Percentiles rank a stretch among this genome's conserved stretches.
Conservation (phyloP, 2,329 filamentous ascomycete species). For the Nigrospora oryzae region DNA sequence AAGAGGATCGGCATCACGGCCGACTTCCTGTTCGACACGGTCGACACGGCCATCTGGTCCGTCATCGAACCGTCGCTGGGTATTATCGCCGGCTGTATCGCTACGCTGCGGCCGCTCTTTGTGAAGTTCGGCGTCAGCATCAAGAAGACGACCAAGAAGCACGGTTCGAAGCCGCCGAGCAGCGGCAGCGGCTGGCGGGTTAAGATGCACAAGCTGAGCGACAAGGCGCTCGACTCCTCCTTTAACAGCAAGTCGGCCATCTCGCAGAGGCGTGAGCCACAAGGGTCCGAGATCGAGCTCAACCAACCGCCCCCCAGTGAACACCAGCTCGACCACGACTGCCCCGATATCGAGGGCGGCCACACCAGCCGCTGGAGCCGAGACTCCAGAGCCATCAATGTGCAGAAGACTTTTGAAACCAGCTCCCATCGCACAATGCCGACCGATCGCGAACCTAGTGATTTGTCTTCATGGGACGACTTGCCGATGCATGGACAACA, state of each 20-base stretch:
- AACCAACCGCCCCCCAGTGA: not conserved
- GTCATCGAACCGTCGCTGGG: constrained; percentile 23
- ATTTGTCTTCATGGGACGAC: not conserved
- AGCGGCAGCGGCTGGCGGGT: not conserved
- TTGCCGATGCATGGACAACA: not conserved
- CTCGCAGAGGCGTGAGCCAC: not conserved
- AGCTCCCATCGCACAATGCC: not conserved
- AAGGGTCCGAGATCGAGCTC: not conserved
- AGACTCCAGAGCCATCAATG: not conserved
- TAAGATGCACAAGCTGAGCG: not conserved
- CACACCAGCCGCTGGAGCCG: not conserved
- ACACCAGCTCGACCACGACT: not conserved
- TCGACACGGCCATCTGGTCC: constrained; percentile 22
- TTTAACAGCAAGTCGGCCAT: not conserved
- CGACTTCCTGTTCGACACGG: constrained; percentile 21
- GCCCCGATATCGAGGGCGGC: not conserved
- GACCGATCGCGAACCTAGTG: not conserved
- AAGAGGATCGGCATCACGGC: constrained; percentile 14
- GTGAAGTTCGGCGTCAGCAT: constrained; percentile 13
- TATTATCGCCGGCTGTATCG: constrained; percentile 22
- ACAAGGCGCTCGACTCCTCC: no score
- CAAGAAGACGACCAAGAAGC: not conserved
- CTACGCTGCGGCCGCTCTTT: constrained; percentile 21
- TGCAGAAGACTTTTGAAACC: not conserved
- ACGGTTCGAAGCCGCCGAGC: not conserved